phyloP scores from a whole-genome alignment of 2,329 filamentous ascomycete species.

The Byssoonygena ceratinophila region DNA sequence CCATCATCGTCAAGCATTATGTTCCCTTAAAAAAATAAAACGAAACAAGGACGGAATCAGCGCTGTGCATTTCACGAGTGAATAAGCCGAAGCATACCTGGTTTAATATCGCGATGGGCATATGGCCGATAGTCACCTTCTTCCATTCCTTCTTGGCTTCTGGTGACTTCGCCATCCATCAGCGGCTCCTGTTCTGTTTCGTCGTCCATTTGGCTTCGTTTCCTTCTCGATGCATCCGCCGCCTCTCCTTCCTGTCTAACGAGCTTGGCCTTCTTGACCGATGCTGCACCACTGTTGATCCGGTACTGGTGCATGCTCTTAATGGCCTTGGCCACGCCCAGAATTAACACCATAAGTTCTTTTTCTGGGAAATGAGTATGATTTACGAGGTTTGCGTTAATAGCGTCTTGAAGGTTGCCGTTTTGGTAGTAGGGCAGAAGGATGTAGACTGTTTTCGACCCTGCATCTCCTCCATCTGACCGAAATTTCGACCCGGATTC shows the following conservation, averaged over 20 bases:
- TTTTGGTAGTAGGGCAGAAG: constrained; percentile 88
- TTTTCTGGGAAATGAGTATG: constrained; percentile 81
- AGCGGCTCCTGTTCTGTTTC: constrained; percentile 68
- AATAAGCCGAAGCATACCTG: constrained; percentile 49
- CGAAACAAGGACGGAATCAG: not conserved
- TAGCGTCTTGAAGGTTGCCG: constrained; percentile 93
- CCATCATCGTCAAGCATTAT: constrained; percentile 97
- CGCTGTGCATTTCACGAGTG: not conserved
- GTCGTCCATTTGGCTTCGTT: constrained; percentile 42
- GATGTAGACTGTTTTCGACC: constrained; percentile 90
- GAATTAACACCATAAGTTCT: constrained; percentile 75
- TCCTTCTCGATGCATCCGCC: constrained; percentile 39
- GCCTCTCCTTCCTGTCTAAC: constrained; percentile 46
- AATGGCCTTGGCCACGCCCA: constrained; percentile 81
- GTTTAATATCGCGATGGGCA: constrained; percentile 94
- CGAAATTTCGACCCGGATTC: constrained; percentile 51
- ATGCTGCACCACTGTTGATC: constrained; percentile 47
- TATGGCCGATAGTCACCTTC: constrained; percentile 67
- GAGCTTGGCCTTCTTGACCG: constrained; percentile 47
- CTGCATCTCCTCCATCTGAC: constrained; percentile 48
- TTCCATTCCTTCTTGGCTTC: constrained; percentile 56
- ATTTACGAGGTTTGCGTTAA: constrained; percentile 97
- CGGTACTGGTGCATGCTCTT: constrained; percentile 86
- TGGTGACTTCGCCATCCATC: constrained; percentile 65
- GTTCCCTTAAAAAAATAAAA: constrained; percentile 48